Evolutionary conservation across 192 early-diverging fungal species (phyloP).

Genomic region (Umbelopsis ramanniana): DNA sequence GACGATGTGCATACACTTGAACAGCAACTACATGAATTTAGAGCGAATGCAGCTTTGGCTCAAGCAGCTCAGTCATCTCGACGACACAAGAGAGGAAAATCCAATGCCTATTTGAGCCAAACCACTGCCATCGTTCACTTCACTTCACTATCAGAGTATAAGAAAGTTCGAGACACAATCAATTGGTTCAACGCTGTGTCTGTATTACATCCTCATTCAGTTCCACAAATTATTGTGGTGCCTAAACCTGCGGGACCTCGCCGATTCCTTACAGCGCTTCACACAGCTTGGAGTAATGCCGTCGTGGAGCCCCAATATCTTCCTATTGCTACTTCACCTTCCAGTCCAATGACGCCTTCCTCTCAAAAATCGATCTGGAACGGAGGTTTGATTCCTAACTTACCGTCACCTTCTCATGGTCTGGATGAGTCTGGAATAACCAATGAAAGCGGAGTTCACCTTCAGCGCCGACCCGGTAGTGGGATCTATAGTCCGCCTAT

Average conservation of each 20-base stretch:
- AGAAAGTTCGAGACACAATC: conserved; percentile 51
- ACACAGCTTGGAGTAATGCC: conserved; percentile 56
- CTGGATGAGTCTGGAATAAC: conserved; percentile 6
- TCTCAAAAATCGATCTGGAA: conserved; percentile 14
- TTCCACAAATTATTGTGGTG: conserved; percentile 60
- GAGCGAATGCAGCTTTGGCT: conserved; percentile 16
- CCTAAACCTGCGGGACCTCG: conserved; percentile 68
- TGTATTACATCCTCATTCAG: conserved; percentile 17
- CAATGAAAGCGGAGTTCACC: not conserved
- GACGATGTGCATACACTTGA: conserved; percentile 57
- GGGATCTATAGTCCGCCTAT: conserved; percentile 17
- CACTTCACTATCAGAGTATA: conserved; percentile 58
- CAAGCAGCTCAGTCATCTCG: conserved; percentile 20
- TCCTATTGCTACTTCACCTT: conserved; percentile 61
- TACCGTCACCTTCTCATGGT: conserved; percentile 15
- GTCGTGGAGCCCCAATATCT: conserved; percentile 56
- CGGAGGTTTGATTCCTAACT: not conserved
- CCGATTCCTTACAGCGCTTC: conserved; percentile 59
- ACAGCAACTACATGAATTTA: conserved; percentile 48
- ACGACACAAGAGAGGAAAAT: conserved; percentile 25
- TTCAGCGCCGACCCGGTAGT: not conserved
- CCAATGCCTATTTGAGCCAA: conserved; percentile 23
- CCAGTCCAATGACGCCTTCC: conserved; percentile 39
- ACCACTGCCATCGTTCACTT: conserved; percentile 61
- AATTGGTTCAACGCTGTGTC: conserved; percentile 35